Evolutionary conservation across 1,284 basidiomycete species (phyloP), one percentile per base, ranked within the genome.

Genomic region (Coniferiporia weirii): DNA sequence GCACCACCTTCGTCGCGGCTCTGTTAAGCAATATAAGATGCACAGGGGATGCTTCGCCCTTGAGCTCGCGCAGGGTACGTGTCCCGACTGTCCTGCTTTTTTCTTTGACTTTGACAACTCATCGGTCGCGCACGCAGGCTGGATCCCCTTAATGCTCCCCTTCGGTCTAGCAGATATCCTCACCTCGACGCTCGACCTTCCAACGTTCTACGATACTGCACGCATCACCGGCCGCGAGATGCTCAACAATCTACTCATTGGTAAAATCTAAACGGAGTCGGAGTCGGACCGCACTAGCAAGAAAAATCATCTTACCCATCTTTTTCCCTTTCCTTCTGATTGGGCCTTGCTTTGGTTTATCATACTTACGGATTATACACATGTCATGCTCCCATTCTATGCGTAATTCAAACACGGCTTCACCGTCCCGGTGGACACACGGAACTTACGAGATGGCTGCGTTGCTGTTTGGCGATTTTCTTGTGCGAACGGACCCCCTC

Each of bases 1-100:
- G 8, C 92, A 99, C 72, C 81, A 89, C 70, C 76, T 99, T 60
- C 83, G 79, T 8, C 79, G 96, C 35, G 94, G 94, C 6, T 79
- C 81, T 1, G 89, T 88, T 56, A 98, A 97, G 78, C 97, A 99
- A 74, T 99, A 99, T 77, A 94, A 93, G 73, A 96, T 98, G 91
- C 92, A 93, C 67, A 85, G 95, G 65, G 92, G 91, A 10, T 95
- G 92, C 71, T 99, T 93, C 75, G 96, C 96, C 2, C 76, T 99
- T 64, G 96, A 99, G 73, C 93, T 97, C 66, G 96, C 95, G 48
- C 76, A 89, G 72, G 96, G 94, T 95, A 65, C 50, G 77, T 73
- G 19, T 15, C 8, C 62, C 64, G 15, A 8, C 4, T 38, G 45
- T 7, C 49, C 22, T 54, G 47, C 34, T 5, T 13, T 45, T 32